A percentile compares a stretch with the other conserved stretches of the same genome.
phyloP scores from a whole-genome alignment of 805 yeast genomes.

The Monosporozyma aquatica region DNA sequence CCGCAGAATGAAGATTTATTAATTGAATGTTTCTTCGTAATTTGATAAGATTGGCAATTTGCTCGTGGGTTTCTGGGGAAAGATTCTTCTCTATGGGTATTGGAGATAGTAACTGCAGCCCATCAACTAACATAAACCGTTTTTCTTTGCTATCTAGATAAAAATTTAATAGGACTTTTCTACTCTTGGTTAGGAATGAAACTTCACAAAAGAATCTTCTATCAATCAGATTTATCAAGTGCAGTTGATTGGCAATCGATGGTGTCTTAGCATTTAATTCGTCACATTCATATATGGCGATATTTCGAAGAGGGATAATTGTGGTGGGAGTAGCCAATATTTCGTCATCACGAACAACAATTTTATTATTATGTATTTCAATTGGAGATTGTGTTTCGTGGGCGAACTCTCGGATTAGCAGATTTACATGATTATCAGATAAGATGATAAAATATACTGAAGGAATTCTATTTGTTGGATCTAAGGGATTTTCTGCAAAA shows the following conservation, averaged over 20 bases:
- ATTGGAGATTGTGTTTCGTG: constrained; percentile 43
- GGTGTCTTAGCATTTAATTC: constrained; percentile 33
- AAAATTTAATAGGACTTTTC: constrained; percentile 43
- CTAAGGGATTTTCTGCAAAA: constrained; percentile 47
- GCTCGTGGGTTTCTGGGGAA: constrained; percentile 38
- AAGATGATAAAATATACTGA: constrained; percentile 49
- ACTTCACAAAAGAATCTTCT: constrained; percentile 51
- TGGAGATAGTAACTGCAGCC: constrained; percentile 45
- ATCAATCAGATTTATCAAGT: constrained; percentile 46
- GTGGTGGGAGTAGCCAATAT: constrained; percentile 18
- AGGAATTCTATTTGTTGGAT: constrained; percentile 20
- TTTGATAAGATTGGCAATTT: constrained; percentile 36
- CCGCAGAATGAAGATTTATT: constrained; percentile 32
- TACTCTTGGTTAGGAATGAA: constrained; percentile 37
- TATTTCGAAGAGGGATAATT: constrained; percentile 43
- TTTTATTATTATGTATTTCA: constrained; percentile 48
- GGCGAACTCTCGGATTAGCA: constrained; percentile 52
- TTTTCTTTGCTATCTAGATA: constrained; percentile 63
- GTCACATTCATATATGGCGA: constrained; percentile 41
- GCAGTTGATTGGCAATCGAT: constrained; percentile 18
- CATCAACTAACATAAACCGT: constrained; percentile 71
- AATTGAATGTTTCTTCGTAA: constrained; percentile 44
- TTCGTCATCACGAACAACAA: constrained; percentile 5
- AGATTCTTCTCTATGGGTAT: constrained; percentile 20
- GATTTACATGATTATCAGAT: constrained; percentile 55